A percentile compares a stretch with the other conserved stretches of the same genome.
These are phyloP conservation scores for Priceomyces castillae DNA, from an alignment of 805 yeast species.

Conservation along the genomic window DNA sequence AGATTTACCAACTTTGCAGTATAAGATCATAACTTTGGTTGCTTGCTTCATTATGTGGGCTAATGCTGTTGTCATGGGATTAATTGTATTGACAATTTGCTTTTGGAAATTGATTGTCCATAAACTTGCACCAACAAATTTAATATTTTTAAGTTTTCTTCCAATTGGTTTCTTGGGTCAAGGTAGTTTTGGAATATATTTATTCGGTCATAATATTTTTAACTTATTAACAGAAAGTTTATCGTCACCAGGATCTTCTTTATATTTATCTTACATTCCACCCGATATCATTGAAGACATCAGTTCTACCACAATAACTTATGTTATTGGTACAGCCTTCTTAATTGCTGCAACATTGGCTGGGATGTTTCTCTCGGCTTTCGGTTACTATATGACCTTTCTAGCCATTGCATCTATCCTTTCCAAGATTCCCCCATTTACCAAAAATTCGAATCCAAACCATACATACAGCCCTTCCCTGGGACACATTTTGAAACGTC, in stretches of 20 bases:
- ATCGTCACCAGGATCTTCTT: constrained; percentile 13
- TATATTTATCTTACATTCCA: constrained; percentile 20
- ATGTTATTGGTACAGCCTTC: constrained; percentile 11
- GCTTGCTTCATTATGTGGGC: constrained; percentile 63
- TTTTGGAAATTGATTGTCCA: constrained; percentile 56
- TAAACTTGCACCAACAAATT: constrained; percentile 55
- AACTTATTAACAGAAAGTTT: constrained; percentile 16
- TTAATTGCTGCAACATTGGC: constrained; percentile 23
- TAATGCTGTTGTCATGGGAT: constrained; percentile 62
- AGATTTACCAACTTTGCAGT: constrained; percentile 39
- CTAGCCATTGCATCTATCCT: constrained; percentile 33
- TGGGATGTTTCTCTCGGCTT: constrained; percentile 47
- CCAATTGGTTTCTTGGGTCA: constrained; percentile 88
- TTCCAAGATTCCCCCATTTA: constrained; percentile 44
- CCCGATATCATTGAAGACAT: constrained; percentile 4
- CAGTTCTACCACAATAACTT: constrained; percentile 12
- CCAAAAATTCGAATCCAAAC: constrained; percentile 23
- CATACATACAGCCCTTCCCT: constrained; percentile 12
- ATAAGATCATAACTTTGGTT: constrained; percentile 52
- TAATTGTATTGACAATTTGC: constrained; percentile 54
- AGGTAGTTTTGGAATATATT: constrained; percentile 66
- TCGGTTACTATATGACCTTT: constrained; percentile 53
- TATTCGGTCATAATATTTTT: constrained; percentile 47
- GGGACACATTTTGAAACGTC: constrained; percentile 1
- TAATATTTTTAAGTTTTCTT: constrained; percentile 65